These are phyloP conservation scores for Fusarium piperis DNA, from an alignment of 2,329 filamentous ascomycete species.

Conservation along the genomic window DNA sequence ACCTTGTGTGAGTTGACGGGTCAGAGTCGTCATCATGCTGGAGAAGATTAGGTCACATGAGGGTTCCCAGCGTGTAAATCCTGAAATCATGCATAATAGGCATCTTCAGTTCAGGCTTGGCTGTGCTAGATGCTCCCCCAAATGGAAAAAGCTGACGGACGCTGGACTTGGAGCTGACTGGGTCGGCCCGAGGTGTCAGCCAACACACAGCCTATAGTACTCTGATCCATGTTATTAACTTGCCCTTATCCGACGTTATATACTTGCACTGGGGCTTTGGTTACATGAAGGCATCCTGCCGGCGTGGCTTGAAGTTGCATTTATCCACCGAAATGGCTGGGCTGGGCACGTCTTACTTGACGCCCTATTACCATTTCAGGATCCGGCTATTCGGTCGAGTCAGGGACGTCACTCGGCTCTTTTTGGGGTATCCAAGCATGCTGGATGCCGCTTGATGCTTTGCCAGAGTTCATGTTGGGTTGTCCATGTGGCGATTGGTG, in stretches of 20 bases:
- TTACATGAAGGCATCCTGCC: not conserved
- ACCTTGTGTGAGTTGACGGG: not conserved
- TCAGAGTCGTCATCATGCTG: not conserved
- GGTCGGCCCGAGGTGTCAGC: not conserved
- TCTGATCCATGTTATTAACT: not conserved
- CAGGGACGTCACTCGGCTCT: not conserved
- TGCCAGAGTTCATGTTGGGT: not conserved
- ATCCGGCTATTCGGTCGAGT: not conserved
- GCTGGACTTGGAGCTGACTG: not conserved
- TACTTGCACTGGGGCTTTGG: not conserved
- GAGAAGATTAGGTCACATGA: not conserved
- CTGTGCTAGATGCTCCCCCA: not conserved
- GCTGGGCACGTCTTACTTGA: not conserved
- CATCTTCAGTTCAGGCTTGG: not conserved
- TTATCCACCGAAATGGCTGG: not conserved
- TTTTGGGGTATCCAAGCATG: too few species aligned
- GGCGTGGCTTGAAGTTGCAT: not conserved
- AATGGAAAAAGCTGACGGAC: not conserved
- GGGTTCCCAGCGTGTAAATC: not conserved
- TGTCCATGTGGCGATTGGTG: not conserved
- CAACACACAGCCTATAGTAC: not conserved
- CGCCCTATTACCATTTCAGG: not conserved
- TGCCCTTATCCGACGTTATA: not conserved
- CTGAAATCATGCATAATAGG: not conserved
- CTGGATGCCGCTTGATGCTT: not conserved